A percentile compares a stretch with the other conserved stretches of the same genome.
Evolutionary conservation across 495 filamentous ascomycete genomes (phyloP).

Genomic region (Glutinoglossum americanum): DNA sequence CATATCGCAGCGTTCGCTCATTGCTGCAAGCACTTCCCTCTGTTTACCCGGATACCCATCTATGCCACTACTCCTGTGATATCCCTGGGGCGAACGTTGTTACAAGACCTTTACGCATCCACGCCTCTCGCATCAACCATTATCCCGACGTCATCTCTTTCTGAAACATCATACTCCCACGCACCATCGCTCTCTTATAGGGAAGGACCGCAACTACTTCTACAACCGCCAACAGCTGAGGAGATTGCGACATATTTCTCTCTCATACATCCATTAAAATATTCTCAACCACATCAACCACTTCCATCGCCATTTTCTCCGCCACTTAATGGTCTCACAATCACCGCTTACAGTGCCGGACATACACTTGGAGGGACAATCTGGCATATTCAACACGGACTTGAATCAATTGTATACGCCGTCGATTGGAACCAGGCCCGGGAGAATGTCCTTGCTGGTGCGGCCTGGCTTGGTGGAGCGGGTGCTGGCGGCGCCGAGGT

Average conservation of each 20-base stretch:
- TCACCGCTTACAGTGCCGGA: constrained; percentile 91
- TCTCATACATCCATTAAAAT: constrained; percentile 84
- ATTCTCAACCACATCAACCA: constrained; percentile 86
- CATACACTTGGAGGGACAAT: constrained; percentile 93
- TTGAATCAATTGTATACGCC: constrained; percentile 93
- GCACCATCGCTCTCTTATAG: constrained; percentile 6
- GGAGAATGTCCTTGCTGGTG: constrained; percentile 82
- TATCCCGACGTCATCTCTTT: constrained; percentile 43
- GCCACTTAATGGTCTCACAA: constrained; percentile 73
- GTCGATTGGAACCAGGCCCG: constrained; percentile 93
- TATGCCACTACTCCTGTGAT: constrained; percentile 91
- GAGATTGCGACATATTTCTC: constrained; percentile 87
- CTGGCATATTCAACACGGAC: constrained; percentile 94
- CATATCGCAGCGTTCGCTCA: constrained; percentile 90
- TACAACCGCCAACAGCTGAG: constrained; percentile 59
- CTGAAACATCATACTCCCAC: constrained; percentile 36
- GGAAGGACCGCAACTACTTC: constrained; percentile 34
- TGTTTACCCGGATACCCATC: constrained; percentile 81
- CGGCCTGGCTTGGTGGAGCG: constrained; percentile 73
- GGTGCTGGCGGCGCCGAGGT: constrained; percentile 70
- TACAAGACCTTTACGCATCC: constrained; percentile 84
- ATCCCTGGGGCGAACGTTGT: constrained; percentile 68
- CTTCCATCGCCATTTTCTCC: constrained; percentile 69
- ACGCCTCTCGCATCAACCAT: constrained; percentile 69
- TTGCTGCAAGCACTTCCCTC: constrained; percentile 88